Base-by-base conservation (phyloP, 257 asterid genomes). In the Penstemon newberryi region DNA sequence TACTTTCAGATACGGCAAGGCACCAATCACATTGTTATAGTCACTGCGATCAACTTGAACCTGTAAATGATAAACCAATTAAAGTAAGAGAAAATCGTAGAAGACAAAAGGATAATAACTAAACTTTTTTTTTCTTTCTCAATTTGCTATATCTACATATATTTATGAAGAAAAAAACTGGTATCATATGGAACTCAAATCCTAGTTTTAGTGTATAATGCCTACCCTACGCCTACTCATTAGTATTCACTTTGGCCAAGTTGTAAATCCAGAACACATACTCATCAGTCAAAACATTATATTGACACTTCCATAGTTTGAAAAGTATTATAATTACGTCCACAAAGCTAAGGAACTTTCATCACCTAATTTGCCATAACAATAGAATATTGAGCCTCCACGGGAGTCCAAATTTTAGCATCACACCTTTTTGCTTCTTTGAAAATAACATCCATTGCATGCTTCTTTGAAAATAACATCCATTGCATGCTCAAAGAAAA, bases 1-100 rank as follows among this genome's bases (percentile, higher is more conserved):
- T 25, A 90, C 97, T 80, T 93, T 90, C 87, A 93, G 73, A 57
- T 93, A 93, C 5, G 99, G 99, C 86, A 93, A 83, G 38, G 97
- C 97, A 42, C 99, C 97, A 2, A 90, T 82, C 65, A 93, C 97
- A 33, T 93, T 93, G 88, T 87, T 69, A 72, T 90, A 93, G 85
- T 93, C 99, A 12, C 97, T 77, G 42, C 96, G 92, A 69, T 90
- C 85, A 61, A 93, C 97, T 90, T 90, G 99, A 33, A 88, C 78
- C 99, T 93, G 85, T 6, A 5, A 62, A 11, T 45, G 9, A 19
- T 8, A 62, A 44, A 33, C 18, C 40, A 8, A 5, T 39, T 47
- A 53, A 9, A 42, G 65, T 64, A 18, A 75, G 65, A 57, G 62
- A 41, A 63, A 11, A n/a, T 12, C 33, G 33, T 25, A 25, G 33